Evolutionary conservation across 345 rosid genomes (phyloP).

Genomic region (Mercurialis annua): DNA sequence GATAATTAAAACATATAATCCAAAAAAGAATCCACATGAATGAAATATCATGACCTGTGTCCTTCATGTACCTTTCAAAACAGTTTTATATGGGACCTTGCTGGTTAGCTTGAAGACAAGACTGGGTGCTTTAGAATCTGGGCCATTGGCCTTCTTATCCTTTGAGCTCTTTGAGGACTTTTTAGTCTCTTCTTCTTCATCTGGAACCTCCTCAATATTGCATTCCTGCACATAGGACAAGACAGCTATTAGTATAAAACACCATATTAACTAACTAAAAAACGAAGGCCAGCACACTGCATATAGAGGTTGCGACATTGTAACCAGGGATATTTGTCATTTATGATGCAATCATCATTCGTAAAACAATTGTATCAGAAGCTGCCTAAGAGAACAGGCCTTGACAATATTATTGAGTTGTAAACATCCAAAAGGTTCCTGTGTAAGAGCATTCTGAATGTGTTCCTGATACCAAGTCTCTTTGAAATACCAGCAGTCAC

Average conservation of each 20-base stretch:
- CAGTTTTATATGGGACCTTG: conserved; percentile 88
- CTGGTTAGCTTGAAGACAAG: conserved; percentile 80
- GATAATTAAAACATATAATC: not conserved
- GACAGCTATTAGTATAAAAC: conserved; percentile 6
- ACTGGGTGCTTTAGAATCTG: conserved; percentile 55
- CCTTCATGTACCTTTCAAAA: conserved; percentile 61
- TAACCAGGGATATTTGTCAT: not conserved
- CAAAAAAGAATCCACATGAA: not conserved
- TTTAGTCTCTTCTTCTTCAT: conserved; percentile 51
- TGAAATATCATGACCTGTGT: not conserved
- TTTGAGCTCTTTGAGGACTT: conserved; percentile 63
- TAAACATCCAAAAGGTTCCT: too few species aligned
- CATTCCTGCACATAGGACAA: conserved; percentile 55
- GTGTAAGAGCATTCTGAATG: too few species aligned
- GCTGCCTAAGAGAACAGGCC: too few species aligned
- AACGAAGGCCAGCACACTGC: too few species aligned
- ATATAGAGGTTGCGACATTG: not conserved
- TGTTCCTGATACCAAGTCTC: too few species aligned
- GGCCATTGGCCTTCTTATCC: conserved; percentile 84
- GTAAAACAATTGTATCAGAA: not conserved
- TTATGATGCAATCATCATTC: not conserved
- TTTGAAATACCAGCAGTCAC: not conserved
- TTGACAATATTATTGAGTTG: too few species aligned
- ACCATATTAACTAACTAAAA: conserved; percentile 4
- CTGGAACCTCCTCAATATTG: conserved; percentile 67